phyloP scores from a whole-genome alignment of 1,284 basidiomycete genomes.

The Laetiporus sulphureus region DNA sequence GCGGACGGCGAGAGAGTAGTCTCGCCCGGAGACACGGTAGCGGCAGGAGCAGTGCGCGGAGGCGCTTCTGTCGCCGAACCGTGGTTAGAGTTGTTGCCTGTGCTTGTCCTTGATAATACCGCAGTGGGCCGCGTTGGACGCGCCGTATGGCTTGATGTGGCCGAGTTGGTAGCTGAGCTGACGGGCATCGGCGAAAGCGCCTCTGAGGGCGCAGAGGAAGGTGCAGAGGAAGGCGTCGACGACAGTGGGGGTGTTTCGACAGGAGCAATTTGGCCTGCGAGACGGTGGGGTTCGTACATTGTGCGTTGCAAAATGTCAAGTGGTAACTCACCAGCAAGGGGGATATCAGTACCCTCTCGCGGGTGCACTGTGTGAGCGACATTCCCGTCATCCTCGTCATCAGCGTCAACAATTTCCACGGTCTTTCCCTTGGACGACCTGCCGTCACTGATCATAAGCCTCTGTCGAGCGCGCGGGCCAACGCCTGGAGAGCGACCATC shows the following conservation, averaged over 20 bases:
- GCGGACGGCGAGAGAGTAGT: constrained; percentile 13
- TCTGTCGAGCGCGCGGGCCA: constrained; percentile 43
- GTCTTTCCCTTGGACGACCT: constrained; percentile 28
- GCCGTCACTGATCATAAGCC: constrained; percentile 65
- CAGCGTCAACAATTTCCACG: constrained; percentile 32
- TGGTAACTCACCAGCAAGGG: constrained; percentile 15
- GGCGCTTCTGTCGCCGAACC: constrained; percentile 7
- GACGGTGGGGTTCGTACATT: constrained; percentile 1
- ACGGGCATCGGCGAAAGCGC: constrained; percentile 16
- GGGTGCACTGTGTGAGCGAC: constrained; percentile 13
- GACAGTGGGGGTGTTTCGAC: constrained; percentile 25
- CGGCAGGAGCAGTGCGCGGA: background rate
- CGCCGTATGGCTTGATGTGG: constrained; percentile 6
- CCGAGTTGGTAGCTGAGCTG: too few relatives aligned
- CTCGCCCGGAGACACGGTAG: constrained; percentile 1
- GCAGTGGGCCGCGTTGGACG: constrained; percentile 13
- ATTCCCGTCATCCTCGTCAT: constrained; percentile 32
- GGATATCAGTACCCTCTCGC: constrained; percentile 10
- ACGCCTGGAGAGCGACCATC: constrained; percentile 34
- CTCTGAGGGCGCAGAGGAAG: constrained; percentile 23
- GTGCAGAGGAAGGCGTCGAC: constrained; percentile 14
- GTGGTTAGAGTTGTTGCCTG: constrained; percentile 10
- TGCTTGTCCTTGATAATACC: constrained; percentile 13
- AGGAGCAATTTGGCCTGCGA: constrained; percentile 24
- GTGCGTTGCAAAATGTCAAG: background rate